A percentile compares a stretch with the other conserved stretches of the same genome.
Evolutionary conservation across 768 basidiomycete genomes (phyloP).

Genomic region (Hygrocybe punicea): DNA sequence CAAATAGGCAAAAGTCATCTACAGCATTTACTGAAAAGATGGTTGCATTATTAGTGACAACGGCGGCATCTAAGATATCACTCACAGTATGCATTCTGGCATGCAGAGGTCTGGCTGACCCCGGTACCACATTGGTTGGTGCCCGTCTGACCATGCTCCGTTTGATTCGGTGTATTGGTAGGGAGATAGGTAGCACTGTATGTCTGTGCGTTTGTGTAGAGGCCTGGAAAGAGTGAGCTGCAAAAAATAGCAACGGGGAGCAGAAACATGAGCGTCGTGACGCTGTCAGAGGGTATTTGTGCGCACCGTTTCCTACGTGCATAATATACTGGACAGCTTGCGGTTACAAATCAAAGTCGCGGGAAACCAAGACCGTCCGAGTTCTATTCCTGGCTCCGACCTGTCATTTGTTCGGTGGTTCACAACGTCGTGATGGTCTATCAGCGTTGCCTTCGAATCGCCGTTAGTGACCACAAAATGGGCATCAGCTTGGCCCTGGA

Average conservation of each 20-base stretch:
- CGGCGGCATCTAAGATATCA: conserved; percentile 3
- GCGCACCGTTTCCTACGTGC: neutral
- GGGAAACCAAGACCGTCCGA: no score
- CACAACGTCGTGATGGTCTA: no score
- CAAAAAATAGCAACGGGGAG: neutral
- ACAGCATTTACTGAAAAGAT: conserved; percentile 51
- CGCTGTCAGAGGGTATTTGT: neutral
- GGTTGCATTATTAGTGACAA: neutral
- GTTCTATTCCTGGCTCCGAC: no score
- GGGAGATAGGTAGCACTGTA: conserved; percentile 51
- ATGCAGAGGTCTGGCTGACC: conserved; percentile 53
- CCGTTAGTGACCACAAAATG: no score
- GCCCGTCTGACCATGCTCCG: conserved; percentile 58
- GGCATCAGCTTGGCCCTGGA: no score
- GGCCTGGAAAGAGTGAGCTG: neutral
- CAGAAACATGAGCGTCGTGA: neutral
- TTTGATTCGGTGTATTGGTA: conserved; percentile 43
- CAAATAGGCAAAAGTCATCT: conserved; percentile 48
- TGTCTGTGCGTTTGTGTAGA: conserved; percentile 16
- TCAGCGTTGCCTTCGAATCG: no score
- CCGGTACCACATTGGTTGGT: conserved; percentile 63
- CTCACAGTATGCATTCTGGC: conserved; percentile 65
- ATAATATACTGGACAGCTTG: no score
- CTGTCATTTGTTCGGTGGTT: no score
- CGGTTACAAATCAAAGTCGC: no score